Conservation (phyloP, 257 asterid genomes). For the Gardenia jasminoides region DNA sequence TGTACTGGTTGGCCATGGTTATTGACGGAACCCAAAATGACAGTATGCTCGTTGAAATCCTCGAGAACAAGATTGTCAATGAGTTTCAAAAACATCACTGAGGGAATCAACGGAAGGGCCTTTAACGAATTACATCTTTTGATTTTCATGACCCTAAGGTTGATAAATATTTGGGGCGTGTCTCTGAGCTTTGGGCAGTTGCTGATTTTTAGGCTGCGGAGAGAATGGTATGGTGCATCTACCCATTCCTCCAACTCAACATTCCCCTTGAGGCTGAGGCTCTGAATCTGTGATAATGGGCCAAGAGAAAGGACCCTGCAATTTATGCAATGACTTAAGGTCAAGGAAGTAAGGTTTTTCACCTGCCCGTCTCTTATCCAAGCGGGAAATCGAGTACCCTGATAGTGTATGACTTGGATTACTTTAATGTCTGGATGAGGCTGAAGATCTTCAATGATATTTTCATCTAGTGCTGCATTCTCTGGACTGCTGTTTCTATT, state of each 20-base stretch:
- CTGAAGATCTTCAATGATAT: slow-evolving; percentile 9
- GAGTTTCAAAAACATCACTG: not conserved
- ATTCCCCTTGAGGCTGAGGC: slow-evolving; percentile 5
- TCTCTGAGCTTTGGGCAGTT: slow-evolving; percentile 13
- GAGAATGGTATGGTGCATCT: slow-evolving; percentile 3
- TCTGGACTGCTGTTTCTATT: not conserved
- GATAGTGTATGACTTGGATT: slow-evolving; percentile 4
- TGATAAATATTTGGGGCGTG: not conserved
- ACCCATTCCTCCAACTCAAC: slow-evolving; percentile 7
- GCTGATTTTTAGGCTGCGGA: slow-evolving; percentile 7
- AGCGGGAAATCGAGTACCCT: slow-evolving; percentile 3
- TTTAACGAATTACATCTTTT: slow-evolving; percentile 3
- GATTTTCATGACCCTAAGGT: slow-evolving; percentile 8
- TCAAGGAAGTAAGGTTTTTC: not conserved
- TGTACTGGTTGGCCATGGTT: not conserved
- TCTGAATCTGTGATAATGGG: not conserved
- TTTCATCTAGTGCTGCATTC: not conserved
- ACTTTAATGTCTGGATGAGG: slow-evolving; percentile 8
- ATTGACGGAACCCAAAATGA: not conserved
- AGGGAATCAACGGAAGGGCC: slow-evolving; percentile 16
- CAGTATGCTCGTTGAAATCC: slow-evolving; percentile 2
- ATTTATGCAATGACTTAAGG: slow-evolving; percentile 14
- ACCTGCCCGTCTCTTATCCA: slow-evolving; percentile 3
- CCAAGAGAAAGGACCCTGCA: slow-evolving; percentile 14
- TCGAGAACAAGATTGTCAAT: slow-evolving; percentile 5